Conservation (phyloP, 306 rosid genomes). For the Cucumis sativus region Cucumber_9930_V3 NC_026661.2:404001-404500, state of each 20-base stretch:
- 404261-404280: constrained; percentile 83
- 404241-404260: constrained; percentile 98
- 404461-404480: constrained; percentile 55
- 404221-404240: constrained; percentile 97
- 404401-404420: constrained; percentile 22
- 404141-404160: constrained; percentile 66
- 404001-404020: constrained; percentile 86
- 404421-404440: constrained; percentile 63
- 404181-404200: constrained; percentile 91
- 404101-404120: background rate
- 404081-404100: background rate
- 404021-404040: constrained; percentile 78
- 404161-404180: constrained; percentile 69
- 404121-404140: background rate
- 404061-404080: background rate
- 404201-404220: constrained; percentile 93
- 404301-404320: constrained; percentile 6
- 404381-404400: background rate
- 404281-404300: constrained; percentile 56
- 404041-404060: constrained; percentile 25
- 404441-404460: constrained; percentile 80
- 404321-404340: background rate
- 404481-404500: constrained; percentile 81
- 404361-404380: background rate
- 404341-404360: background rate